These are phyloP conservation scores for Ogataea nonfermentans DNA, from an alignment of 805 yeast species.

Conservation along the genomic window DNA sequence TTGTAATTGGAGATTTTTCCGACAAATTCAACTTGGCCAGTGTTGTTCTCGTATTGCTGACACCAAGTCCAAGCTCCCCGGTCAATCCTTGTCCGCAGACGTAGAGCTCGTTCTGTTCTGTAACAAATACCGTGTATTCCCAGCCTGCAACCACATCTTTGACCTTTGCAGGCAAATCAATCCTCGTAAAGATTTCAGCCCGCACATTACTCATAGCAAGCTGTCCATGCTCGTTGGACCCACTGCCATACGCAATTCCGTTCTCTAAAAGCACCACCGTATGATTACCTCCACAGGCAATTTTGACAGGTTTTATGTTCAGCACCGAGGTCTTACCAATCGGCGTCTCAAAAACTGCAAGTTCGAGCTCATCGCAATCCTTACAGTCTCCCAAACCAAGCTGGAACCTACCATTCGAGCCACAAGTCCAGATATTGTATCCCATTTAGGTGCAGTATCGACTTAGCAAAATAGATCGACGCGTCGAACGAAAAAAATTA, in stretches of 20 bases:
- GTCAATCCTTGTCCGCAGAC: conserved; percentile 62
- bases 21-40: conserved; percentile 3
- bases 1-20: conserved; percentile 9
- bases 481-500: conserved; percentile 8
- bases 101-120: conserved; percentile 39
- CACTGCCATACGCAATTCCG: conserved; percentile 57
- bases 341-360: conserved; percentile 4
- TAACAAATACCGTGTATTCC: conserved; percentile 64
- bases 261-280: conserved; percentile 54
- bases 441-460: conserved; percentile 6
- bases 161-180: conserved; percentile 34
- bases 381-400: conserved; percentile 57
- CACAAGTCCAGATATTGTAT: conserved; percentile 52
- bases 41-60: background rate
- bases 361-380: conserved; percentile 42
- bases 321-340: background rate
- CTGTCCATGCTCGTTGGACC: conserved; percentile 32
- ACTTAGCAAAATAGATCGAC: conserved; percentile 8
- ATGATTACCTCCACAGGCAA: conserved; percentile 87
- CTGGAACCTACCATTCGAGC: conserved; percentile 82
- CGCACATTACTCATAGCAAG: conserved; percentile 19
- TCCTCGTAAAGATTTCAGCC: conserved; percentile 11
- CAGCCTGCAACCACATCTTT: conserved; percentile 68
- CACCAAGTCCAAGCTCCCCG: conserved; percentile 71
- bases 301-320: conserved; percentile 34